Evolutionary conservation across 2,329 filamentous ascomycete genomes (phyloP).

Genomic region (Pseudonectria foliicola): DNA sequence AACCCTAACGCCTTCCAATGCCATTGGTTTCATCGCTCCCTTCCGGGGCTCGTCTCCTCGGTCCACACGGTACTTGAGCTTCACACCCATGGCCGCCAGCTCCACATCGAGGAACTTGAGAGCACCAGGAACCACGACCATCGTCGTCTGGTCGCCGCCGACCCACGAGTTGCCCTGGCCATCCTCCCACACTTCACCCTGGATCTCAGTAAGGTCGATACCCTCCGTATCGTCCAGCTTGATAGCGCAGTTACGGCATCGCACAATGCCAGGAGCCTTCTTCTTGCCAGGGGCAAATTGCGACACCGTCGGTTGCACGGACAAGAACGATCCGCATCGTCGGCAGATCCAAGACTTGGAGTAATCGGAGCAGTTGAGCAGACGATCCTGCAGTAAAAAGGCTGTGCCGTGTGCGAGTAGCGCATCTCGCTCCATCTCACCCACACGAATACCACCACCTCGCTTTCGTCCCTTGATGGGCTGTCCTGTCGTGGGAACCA

Average conservation of each 20-base stretch:
- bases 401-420: conserved; percentile 91
- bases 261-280: conserved; percentile 60
- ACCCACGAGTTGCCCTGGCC: conserved; percentile 76
- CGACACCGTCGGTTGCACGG: conserved; percentile 71
- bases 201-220: conserved; percentile 46
- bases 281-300: conserved; percentile 55
- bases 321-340: conserved; percentile 82
- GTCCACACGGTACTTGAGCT: conserved; percentile 71
- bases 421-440: conserved; percentile 98
- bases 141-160: conserved; percentile 83
- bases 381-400: conserved; percentile 86
- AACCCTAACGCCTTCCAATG: conserved; percentile 21
- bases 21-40: conserved; percentile 39
- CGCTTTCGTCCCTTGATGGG: conserved; percentile 95
- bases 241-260: conserved; percentile 72
- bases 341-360: conserved; percentile 84
- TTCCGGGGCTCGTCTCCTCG: conserved; percentile 58
- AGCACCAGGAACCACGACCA: conserved; percentile 88
- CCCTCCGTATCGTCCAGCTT: conserved; percentile 52
- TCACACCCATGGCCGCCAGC: conserved; percentile 90
- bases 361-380: conserved; percentile 97
- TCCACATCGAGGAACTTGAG: conserved; percentile 92
- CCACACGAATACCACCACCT: conserved; percentile 96
- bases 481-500: conserved; percentile 85
- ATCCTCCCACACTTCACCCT: conserved; percentile 87